phyloP scores from a whole-genome alignment of 2,329 filamentous ascomycete genomes.

The Bertia moriformis region DNA sequence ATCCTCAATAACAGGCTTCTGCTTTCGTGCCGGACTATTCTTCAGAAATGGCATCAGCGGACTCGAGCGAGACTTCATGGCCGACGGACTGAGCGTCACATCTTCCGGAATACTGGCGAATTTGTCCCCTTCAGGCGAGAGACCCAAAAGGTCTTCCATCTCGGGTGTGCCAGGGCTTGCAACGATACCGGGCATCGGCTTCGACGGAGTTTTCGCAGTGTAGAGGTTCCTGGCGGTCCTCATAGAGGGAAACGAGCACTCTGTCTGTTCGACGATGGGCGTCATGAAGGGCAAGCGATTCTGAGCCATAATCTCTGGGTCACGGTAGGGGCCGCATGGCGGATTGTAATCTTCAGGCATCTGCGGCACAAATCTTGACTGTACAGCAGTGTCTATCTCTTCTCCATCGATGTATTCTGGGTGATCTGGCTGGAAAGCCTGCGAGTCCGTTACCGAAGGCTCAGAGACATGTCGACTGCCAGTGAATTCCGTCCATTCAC shows the following conservation, averaged over 20 bases:
- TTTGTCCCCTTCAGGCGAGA: not conserved
- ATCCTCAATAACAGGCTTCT: constrained; percentile 35
- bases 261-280: constrained; percentile 51
- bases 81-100: not conserved
- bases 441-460: no score
- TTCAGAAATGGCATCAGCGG: constrained; percentile 1
- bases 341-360: constrained; percentile 43
- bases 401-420: constrained; percentile 7
- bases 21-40: constrained; percentile 10
- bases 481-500: constrained; percentile 50
- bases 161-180: constrained; percentile 2
- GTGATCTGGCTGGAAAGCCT: constrained; percentile 8
- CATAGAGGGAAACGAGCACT: constrained; percentile 39
- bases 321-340: constrained; percentile 37
- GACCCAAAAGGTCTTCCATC: constrained; percentile 2
- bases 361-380: constrained; percentile 32
- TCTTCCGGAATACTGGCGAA: not conserved
- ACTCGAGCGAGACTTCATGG: not conserved
- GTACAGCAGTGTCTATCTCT: constrained; percentile 12
- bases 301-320: constrained; percentile 37
- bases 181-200: no score
- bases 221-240: constrained; percentile 31
- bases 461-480: no score
- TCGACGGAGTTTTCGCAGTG: constrained; percentile 46
- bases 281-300: constrained; percentile 56